Evolutionary conservation across 306 rosid species (phyloP), one percentile per base, ranked within the genome.

Genomic region (Argentina anserina): DNA sequence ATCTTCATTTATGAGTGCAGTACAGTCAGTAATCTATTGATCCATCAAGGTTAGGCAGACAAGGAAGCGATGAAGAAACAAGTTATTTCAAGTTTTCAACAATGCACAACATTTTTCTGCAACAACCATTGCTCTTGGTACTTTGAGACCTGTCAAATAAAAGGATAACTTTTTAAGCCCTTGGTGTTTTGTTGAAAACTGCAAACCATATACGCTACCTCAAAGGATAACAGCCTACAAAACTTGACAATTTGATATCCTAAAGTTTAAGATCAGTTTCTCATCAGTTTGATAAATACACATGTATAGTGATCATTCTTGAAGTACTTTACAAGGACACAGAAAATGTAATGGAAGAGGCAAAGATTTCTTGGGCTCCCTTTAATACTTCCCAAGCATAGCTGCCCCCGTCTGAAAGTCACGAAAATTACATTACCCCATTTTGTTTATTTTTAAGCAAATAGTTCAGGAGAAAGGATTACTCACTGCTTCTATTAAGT

Each of bases 401-500:
- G 96, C 92, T 67, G 99, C 96, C 76, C 88, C 95, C 13, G 97
- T 94, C 99, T 94, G 83, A 41, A 17, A n/a, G 68, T 40, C 36
- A 50, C 36, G 43, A 61, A 62, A 76, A 34, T 25, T 31, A 37
- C 46, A 12, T 12, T 41, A 41, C 14, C 45, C 11, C 45, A 41
- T 41, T 7, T 40, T 40, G 45, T 41, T 41, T 5, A 4, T 45
- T 29, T 56, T 70, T 11, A 60, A 50, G 59, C 47, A 39, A 8
- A 3, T n/a, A 5, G 29, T 53, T 42, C 11, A 53, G 50, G 25
- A 25, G 14, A 2, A 45, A 20, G 46, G 42, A 68, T 66, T 77
- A 87, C 99, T 88, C 79, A 94, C 97, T 6, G 99, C 99, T 81
- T 94, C 97, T 69, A 89, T 46, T 50, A 86, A 65, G 67, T 84